Percentiles rank a stretch among this genome's conserved stretches.
These are phyloP conservation scores for Mycosphaerella sp. DNA, from an alignment of 2,329 filamentous ascomycete species.

Conservation along the genomic window DNA sequence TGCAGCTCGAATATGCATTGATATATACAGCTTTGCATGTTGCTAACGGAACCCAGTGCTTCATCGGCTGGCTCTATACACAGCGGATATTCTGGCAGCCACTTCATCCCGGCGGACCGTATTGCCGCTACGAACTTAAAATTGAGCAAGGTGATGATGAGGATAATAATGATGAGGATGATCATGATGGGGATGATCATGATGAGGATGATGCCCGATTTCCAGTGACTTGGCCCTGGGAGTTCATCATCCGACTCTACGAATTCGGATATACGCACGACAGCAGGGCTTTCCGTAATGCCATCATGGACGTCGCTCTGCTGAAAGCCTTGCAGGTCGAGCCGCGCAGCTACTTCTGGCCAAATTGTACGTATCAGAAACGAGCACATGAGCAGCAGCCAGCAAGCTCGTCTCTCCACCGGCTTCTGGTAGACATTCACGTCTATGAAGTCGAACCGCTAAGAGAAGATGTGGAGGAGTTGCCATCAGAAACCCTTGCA, in stretches of 20 bases:
- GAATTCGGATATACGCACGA: neutral
- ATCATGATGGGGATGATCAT: neutral
- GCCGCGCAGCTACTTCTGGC: neutral
- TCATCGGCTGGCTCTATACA: constrained; percentile 15
- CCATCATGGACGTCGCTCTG: neutral
- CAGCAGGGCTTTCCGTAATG: neutral
- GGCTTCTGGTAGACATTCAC: neutral
- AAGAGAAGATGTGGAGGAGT: no score
- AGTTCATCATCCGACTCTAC: neutral
- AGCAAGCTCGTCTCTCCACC: neutral
- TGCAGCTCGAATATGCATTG: neutral
- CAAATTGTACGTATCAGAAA: neutral
- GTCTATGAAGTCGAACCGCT: neutral
- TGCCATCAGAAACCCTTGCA: neutral
- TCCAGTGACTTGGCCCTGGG: neutral
- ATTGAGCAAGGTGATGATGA: neutral
- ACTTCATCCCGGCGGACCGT: neutral
- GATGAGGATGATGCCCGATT: neutral
- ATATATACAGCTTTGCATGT: no score
- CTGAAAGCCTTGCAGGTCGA: neutral
- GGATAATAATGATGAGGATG: no score
- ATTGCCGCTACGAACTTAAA: neutral
- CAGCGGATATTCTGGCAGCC: constrained; percentile 1
- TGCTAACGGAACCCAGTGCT: neutral
- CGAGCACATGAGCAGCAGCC: neutral